Conservation (phyloP, 176 grass and related monocot species). For the Bolboschoenus planiculmis region DNA sequence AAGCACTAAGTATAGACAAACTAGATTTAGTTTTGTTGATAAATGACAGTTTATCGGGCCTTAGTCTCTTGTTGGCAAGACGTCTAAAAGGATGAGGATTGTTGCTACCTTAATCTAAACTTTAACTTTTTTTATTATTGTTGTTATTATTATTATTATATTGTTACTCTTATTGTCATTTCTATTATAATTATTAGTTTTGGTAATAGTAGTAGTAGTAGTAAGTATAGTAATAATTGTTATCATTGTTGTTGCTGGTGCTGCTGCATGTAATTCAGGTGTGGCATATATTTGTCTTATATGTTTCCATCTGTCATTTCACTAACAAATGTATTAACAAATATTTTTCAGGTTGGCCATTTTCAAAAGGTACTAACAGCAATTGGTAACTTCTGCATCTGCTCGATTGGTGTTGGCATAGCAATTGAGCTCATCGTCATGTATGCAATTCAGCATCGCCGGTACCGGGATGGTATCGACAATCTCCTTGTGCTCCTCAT, state of each 20-base stretch:
- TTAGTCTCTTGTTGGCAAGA: neutral
- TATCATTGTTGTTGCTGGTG: neutral
- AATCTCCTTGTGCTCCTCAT: constrained; percentile 94
- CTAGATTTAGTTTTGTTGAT: neutral
- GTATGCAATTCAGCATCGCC: constrained; percentile 72
- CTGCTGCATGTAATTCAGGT: neutral
- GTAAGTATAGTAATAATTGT: neutral
- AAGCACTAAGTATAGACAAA: neutral
- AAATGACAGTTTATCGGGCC: no score
- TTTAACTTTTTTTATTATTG: neutral
- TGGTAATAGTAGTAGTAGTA: no score
- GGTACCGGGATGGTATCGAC: constrained; percentile 85
- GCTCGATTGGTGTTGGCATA: constrained; percentile 52
- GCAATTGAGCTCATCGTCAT: constrained; percentile 64
- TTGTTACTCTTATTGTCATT: neutral
- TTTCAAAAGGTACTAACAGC: constrained; percentile 84
- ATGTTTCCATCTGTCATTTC: neutral
- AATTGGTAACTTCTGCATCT: constrained; percentile 98
- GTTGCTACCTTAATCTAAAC: neutral
- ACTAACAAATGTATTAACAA: neutral
- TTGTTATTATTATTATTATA: neutral
- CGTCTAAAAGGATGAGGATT: neutral
- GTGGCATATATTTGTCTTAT: neutral
- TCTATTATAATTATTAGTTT: neutral
- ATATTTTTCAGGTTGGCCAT: constrained; percentile 47